A percentile compares a stretch with the other conserved stretches of the same genome.
These are phyloP conservation scores for Aspergillus egyptiacus DNA, from an alignment of 495 filamentous ascomycete species.

Conservation along the genomic window DNA sequence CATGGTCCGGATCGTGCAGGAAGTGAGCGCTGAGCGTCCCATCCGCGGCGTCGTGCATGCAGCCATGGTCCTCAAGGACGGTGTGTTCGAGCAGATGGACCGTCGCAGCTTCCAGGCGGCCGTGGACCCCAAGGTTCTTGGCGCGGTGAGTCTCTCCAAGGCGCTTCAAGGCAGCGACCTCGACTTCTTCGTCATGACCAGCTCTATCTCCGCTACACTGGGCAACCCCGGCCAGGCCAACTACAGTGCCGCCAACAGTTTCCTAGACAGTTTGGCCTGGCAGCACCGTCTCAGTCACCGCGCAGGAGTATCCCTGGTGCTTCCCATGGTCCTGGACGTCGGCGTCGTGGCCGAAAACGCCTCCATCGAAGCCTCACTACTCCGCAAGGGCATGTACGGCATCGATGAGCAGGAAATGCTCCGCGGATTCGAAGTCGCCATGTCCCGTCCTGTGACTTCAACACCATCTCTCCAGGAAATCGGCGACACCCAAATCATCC, in stretches of 20 bases:
- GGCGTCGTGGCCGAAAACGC: constrained; percentile 33
- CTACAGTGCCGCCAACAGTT: constrained; percentile 35
- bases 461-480: no score
- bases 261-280: constrained; percentile 30
- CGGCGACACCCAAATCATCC: no score
- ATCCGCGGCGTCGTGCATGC: constrained; percentile 32
- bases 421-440: constrained; percentile 23
- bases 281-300: constrained; percentile 14
- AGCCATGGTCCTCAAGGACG: constrained; percentile 27
- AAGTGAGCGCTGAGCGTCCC: not conserved
- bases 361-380: constrained; percentile 27
- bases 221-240: constrained; percentile 24
- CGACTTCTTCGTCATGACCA: constrained; percentile 46
- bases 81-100: constrained; percentile 30
- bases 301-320: constrained; percentile 11
- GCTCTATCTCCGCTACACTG: constrained; percentile 29
- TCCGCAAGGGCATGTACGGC: constrained; percentile 25
- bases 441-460: no score
- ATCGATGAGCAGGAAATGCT: constrained; percentile 32
- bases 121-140: constrained; percentile 37
- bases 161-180: constrained; percentile 26
- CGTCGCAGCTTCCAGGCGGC: constrained; percentile 28
- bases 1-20: constrained; percentile 12
- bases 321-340: constrained; percentile 23
- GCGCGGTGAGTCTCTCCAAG: constrained; percentile 52